These are phyloP conservation scores for Macadamia integrifolia DNA, from an alignment of 164 flowering plant species.

Conservation along the genomic window DNA sequence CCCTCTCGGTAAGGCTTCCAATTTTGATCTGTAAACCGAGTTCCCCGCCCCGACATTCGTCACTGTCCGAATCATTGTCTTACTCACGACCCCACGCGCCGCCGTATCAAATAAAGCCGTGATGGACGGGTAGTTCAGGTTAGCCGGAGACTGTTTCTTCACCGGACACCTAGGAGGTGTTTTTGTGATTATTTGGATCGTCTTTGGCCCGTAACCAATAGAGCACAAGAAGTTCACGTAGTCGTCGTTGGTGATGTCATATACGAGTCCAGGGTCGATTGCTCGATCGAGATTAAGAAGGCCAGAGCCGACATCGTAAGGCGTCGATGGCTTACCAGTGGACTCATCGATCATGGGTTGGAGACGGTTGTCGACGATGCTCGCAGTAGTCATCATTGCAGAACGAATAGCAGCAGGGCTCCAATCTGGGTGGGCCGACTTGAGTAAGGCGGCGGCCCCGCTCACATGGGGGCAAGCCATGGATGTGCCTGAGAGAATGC, in stretches of 20 bases:
- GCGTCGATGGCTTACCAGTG: slow-evolving; percentile 51
- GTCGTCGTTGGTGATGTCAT: slow-evolving; percentile 46
- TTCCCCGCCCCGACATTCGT: slow-evolving; percentile 65
- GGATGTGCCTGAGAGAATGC: slow-evolving; percentile 79
- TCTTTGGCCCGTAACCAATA: slow-evolving; percentile 49
- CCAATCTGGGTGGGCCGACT: slow-evolving; percentile 79
- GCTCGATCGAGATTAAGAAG: slow-evolving; percentile 56
- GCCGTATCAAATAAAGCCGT: slow-evolving; percentile 41
- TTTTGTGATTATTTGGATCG: slow-evolving; percentile 63
- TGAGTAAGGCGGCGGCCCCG: slow-evolving; percentile 82
- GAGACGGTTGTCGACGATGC: slow-evolving; percentile 29
- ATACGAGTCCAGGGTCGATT: slow-evolving; percentile 78
- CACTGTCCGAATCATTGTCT: slow-evolving; percentile 53
- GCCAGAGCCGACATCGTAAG: slow-evolving; percentile 69
- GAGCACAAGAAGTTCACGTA: slow-evolving; percentile 62
- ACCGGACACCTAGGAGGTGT: slow-evolving; percentile 42
- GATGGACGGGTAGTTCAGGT: slow-evolving; percentile 77
- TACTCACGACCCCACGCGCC: slow-evolving; percentile 26
- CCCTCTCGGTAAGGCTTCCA: slow-evolving; percentile 49
- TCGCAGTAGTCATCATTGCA: too few relatives aligned
- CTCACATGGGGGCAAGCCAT: slow-evolving; percentile 88
- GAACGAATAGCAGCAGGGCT: too few relatives aligned
- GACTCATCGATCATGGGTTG: slow-evolving; percentile 56
- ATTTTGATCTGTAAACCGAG: slow-evolving; percentile 43
- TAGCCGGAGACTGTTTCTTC: slow-evolving; percentile 45